Evolutionary conservation across 2,329 filamentous ascomycete genomes (phyloP), one percentile per base, ranked within the genome.

Genomic region (Ustilaginoidea virens): DNA sequence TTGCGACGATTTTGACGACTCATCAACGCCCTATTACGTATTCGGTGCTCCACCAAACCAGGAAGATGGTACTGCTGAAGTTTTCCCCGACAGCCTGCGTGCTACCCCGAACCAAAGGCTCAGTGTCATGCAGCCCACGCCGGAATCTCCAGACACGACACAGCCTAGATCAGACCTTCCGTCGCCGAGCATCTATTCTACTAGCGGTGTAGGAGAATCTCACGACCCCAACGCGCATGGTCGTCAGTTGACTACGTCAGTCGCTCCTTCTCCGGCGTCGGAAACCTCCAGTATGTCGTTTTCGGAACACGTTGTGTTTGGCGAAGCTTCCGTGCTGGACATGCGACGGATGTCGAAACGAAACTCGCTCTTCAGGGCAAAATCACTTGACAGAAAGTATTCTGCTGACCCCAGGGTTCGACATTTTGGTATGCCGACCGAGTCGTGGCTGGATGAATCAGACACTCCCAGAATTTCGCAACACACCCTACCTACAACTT

Each of bases 21-120:
- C n/a, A n/a, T n/a, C 51, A 2, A 53, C 60, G 2, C 60, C 60
- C 2, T 66, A 64, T 35, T 61, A 59, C 35, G 52, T 65, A 17
- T 65, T 66, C 36, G 61, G 60, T 2, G 48, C 52, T 17, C 43
- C 42, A 9, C 25, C 31, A n/a, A 40, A 39, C 4, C 44, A 46
- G 11, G 29, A 29, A 5, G 39, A 41, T n/a, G 41, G 35, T 16
- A 19, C 32, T 2, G 25, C 26, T 17, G 38, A 39, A 2, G 42
- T 44, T 7, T 12, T 18, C 3, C 20, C 17, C n/a, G 36, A 39
- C 13, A 34, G 33, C 14, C 28, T 33, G 8, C 32, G 34, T 22
- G 35, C 38, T 1, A 34, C 39, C 7, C 38, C 30, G 6, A 35
- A n/a, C n/a, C n/a, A n/a, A n/a, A n/a, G n/a, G n/a, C n/a, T n/a